A percentile compares a stretch with the other conserved stretches of the same genome.
Conservation (phyloP, 2,329 filamentous ascomycete genomes). For the Aspergillus sp. region DNA sequence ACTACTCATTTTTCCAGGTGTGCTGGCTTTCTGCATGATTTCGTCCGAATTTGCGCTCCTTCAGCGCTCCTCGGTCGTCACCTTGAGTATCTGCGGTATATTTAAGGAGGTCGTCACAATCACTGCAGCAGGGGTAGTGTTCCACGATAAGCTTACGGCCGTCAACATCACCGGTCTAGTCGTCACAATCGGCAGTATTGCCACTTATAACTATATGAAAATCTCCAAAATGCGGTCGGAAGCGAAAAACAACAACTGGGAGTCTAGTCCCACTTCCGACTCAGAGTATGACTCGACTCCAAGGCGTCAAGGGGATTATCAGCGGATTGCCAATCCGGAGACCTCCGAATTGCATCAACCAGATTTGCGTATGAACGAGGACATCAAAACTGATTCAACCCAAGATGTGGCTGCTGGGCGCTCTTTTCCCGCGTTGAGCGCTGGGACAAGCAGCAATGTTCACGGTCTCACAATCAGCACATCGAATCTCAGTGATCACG, state of each 20-base stretch:
- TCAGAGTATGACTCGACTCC: constrained; percentile 35
- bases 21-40: constrained; percentile 95
- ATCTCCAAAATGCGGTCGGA: constrained; percentile 85
- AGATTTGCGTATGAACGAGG: constrained; percentile 26
- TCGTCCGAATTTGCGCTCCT: constrained; percentile 93
- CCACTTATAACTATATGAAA: constrained; percentile 92
- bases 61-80: constrained; percentile 93
- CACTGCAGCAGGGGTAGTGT: constrained; percentile 81
- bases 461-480: constrained; percentile 37
- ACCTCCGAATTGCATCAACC: constrained; percentile 26
- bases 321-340: constrained; percentile 31
- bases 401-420: constrained; percentile 29
- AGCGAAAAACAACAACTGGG: constrained; percentile 53
- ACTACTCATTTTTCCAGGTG: constrained; percentile 86
- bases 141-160: constrained; percentile 82
- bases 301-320: constrained; percentile 31
- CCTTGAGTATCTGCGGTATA: constrained; percentile 93
- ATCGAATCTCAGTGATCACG: constrained; percentile 35
- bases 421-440: constrained; percentile 40
- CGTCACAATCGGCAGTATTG: constrained; percentile 87
- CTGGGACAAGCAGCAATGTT: constrained; percentile 33
- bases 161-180: constrained; percentile 86
- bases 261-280: constrained; percentile 23
- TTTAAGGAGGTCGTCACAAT: constrained; percentile 99
- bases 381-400: constrained; percentile 28